Evolutionary conservation across 371 early-diverging fungal genomes (phyloP), one percentile per base, ranked within the genome.

Genomic region (Mortierella sp.): DNA sequence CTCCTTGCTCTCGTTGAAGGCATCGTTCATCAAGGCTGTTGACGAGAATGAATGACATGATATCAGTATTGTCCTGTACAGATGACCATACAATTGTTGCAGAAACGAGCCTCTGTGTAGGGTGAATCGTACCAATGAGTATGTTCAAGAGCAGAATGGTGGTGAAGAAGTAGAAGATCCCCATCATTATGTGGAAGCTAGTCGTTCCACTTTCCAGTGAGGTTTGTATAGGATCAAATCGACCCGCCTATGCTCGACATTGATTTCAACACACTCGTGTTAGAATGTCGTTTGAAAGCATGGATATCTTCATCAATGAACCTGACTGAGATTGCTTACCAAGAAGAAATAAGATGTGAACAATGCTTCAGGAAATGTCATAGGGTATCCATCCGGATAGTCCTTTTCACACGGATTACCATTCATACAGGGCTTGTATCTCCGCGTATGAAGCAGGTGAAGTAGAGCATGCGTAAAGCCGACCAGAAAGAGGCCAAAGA

Each of bases 1-100:
- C 21, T 62, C 43, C 51, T 55, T 69, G 41, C 70, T 66, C 48
- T 77, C 67, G 27, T 61, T 66, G 50, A 49, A 77, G 0, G 66
- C 77, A 22, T 77, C 77, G 51, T 77, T 77, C 77, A 77, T 77
- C 51, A 77, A 44, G 7, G 77, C 77, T 69, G 47, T 64, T 2
- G 14, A 21, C 2, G 10, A 16, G 14, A 7, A 21, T 6, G 27
- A 16, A 31, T 37, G 37, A 1, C 19, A 43, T 31, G 2, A 8
- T 29, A n/a, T 41, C 14, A 13, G 22, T 7, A 44, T 41, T 43
- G 13, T 9, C n/a, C 10, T 5, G 25, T 19, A 22, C 54, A 54
- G 2, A 13, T 2, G 14, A 41, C 19, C 37, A 1, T 34, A 41
- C 6, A 17, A 44, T 6, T 5, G n/a, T n/a, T 44, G 22, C 1